A percentile compares a stretch with the other conserved stretches of the same genome.
Evolutionary conservation across 2,329 filamentous ascomycete species (phyloP).

Genomic region (Pleurostoma richardsiae): DNA sequence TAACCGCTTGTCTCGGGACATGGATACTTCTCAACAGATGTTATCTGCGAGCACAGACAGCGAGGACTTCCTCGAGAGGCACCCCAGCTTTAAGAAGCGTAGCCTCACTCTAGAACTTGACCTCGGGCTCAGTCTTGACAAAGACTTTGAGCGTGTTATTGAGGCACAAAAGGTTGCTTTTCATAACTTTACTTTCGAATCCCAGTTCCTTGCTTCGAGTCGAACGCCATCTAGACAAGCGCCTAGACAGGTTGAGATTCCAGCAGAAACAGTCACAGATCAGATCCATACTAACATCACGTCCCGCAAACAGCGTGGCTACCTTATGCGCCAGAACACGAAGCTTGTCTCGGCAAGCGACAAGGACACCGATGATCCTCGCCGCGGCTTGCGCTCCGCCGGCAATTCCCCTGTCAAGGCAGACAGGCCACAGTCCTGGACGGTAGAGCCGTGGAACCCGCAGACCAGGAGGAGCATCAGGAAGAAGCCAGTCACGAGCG

Average conservation of each 20-base stretch:
- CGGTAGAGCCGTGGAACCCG: conserved; percentile 93
- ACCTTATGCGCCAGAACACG: conserved; percentile 97
- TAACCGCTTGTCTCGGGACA: conserved; percentile 46
- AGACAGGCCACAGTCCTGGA: conserved; percentile 84
- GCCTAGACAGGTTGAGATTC: conserved; percentile 24
- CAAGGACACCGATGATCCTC: conserved; percentile 54
- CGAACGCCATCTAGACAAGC: conserved; percentile 36
- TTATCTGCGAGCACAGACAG: conserved; percentile 20
- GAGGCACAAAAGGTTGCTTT: conserved; percentile 91
- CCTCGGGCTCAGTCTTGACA: conserved; percentile 78
- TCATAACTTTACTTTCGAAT: conserved; percentile 6
- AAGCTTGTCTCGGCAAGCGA: conserved; percentile 93
- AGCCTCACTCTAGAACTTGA: conserved; percentile 80
- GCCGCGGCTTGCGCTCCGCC: conserved; percentile 50
- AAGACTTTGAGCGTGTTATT: conserved; percentile 92
- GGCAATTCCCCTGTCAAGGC: conserved; percentile 70
- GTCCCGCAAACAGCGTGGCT: conserved; percentile 77
- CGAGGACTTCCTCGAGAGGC: conserved; percentile 48
- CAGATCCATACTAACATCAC: conserved; percentile 57
- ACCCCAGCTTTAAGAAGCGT: conserved; percentile 72
- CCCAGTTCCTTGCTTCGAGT: conserved; percentile 2
- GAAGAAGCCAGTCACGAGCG: conserved; percentile 51
- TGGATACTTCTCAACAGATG: conserved; percentile 29
- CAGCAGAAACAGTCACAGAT: conserved; percentile 14
- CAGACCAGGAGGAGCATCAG: conserved; percentile 64